phyloP scores from a whole-genome alignment of 176 grass and related monocot genomes.

The Hyparrhenia diplandra region DNA sequence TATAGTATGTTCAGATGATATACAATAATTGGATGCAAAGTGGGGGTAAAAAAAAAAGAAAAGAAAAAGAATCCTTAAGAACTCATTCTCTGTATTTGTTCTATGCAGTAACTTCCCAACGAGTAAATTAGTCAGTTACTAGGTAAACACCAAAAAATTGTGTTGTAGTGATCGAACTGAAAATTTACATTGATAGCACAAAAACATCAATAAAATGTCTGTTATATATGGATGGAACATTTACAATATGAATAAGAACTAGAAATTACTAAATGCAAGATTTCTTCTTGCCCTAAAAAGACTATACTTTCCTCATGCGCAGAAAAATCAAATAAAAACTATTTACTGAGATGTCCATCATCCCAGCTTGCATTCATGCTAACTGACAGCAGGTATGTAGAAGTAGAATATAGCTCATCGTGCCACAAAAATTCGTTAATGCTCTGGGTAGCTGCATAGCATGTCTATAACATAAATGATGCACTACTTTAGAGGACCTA shows the following conservation, averaged over 20 bases:
- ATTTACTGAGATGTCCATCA: not conserved
- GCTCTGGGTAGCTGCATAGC: not conserved
- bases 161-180: too few relatives aligned
- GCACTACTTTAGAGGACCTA: not conserved
- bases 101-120: not conserved
- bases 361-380: conserved; percentile 9
- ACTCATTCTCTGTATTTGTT: not conserved
- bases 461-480: conserved; percentile 17
- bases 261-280: not conserved
- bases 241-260: not conserved
- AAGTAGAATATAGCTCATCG: not conserved
- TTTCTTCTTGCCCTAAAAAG: not conserved
- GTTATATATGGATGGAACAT: not conserved
- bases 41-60: not conserved
- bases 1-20: not conserved
- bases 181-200: not conserved
- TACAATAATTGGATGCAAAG: not conserved
- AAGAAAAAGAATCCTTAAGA: too few relatives aligned
- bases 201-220: not conserved
- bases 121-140: not conserved
- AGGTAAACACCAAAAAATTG: too few relatives aligned
- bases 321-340: not conserved
- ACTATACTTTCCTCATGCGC: not conserved
- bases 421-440: not conserved
- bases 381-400: not conserved